Evolutionary conservation across 1,284 basidiomycete genomes (phyloP), one percentile per base, ranked within the genome.

Genomic region (Flammula alnicola): DNA sequence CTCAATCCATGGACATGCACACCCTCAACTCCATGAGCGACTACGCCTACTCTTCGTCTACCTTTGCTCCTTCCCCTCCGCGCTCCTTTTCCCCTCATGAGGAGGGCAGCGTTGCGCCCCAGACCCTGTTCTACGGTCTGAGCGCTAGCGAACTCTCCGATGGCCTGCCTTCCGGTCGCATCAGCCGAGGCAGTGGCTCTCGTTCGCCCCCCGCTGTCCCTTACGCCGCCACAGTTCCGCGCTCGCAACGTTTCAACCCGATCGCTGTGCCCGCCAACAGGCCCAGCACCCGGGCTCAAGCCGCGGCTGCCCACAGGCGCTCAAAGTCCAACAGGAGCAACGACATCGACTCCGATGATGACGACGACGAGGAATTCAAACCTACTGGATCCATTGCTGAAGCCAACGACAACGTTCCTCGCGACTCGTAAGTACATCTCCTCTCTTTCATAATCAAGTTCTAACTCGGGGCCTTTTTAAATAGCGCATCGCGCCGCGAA

Each of bases 241-340:
- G 84, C 57, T 86, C 86, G 41, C 73, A 84, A 60, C 85, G 86
- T 58, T 89, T 80, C 77, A 88, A 88, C 72, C 87, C 87, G 5
- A 81, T 90, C 62, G 78, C 77, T 53, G 69, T 78, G 11, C 75
- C 82, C 27, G 66, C 77, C 50, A 73, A 75, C 42, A 73, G 79
- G 42, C 69, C 77, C 46, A 71, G 72, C 53, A 62, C 63, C 36
- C 67, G 71, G 55, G 46, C 40, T 6, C 47, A 43, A 42, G 39
- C 33, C 19, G 67, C 65, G 35, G 64, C 67, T 41, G 62, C 67
- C 26, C 71, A 72, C 57, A 73, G 67, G 64, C 77, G 82, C 57
- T 76, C 79, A 59, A 46, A 50, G 46, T 72, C 76, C 48, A 81
- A 77, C 66, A 73, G 78, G 53, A 72, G 72, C 63, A 76, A 89